These are phyloP conservation scores for Calonectria pteridis DNA, from an alignment of 2,329 filamentous ascomycete genomes.

Conservation along the genomic window DNA sequence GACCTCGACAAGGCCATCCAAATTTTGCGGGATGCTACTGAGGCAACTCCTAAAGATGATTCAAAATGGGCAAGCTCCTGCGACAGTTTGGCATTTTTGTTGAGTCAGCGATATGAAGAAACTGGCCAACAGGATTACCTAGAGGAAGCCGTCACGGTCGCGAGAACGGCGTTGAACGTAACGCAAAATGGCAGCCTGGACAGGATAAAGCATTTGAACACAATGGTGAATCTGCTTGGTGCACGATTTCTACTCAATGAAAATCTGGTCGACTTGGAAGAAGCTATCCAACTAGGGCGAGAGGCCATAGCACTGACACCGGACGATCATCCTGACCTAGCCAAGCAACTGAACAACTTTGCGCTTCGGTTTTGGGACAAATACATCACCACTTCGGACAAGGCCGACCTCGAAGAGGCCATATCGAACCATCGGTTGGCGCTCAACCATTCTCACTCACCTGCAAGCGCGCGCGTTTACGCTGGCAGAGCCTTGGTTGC, in stretches of 20 bases:
- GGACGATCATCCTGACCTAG: neutral
- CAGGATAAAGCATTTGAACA: neutral
- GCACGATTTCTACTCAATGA: neutral
- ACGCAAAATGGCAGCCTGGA: neutral
- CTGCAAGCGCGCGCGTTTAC: no score
- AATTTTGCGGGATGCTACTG: neutral
- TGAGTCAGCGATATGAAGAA: neutral
- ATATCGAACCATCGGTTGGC: neutral
- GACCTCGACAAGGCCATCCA: neutral
- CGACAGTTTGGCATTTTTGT: neutral
- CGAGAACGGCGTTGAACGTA: neutral
- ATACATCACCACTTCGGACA: neutral
- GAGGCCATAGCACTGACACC: no score
- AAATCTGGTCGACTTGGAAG: neutral
- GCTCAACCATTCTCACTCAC: no score
- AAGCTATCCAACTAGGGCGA: neutral
- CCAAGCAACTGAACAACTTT: neutral
- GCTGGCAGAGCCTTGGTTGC: no score
- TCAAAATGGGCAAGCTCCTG: neutral
- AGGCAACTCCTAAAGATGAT: neutral
- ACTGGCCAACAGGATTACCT: neutral
- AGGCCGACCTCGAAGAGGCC: neutral
- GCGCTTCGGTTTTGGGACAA: neutral
- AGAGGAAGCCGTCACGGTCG: neutral
- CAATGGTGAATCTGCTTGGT: neutral